Evolutionary conservation across 2,329 filamentous ascomycete species (phyloP), one percentile per base, ranked within the genome.

Genomic region (Alternaria angustiovoidea): DNA sequence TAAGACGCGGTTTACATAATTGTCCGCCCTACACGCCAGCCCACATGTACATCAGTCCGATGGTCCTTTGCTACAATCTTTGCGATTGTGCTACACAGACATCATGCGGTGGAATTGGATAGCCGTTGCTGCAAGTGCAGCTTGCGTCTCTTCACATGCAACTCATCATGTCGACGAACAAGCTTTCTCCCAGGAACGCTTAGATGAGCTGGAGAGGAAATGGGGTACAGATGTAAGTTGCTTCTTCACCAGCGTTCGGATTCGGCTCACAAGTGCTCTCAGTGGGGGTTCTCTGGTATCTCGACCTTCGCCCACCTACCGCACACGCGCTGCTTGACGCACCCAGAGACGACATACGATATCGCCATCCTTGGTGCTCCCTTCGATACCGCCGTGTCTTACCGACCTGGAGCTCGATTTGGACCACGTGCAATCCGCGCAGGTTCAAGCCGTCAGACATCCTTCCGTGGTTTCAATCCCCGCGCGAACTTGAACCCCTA

Each of bases 351-450:
- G 11, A 62, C 68, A 18, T 84, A 79, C 61, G 83, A 85, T 58
- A 83, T 84, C 55, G 82, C 77, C 9, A 81, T 84, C 41, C 73
- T 84, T 4, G 82, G 82, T 3, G 82, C 80, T 4, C 82, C 82
- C 0, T 84, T 84, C 62, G 82, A 84, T 62, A 84, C 82, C 2
- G 79, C 82, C 24, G 82, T 83, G 0, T 79, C 76, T 52, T 84
- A 84, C 51, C 60, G 68, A 14, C 68, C 69, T 70, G 79, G 79
- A 32, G 82, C 82, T 42, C 88, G 94, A 8, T 97, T 97, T 74
- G 94, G 94, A 0, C 94, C 94, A 34, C 88, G 92, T 44, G 92
- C 92, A 42, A 97, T 97, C 72, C 90, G 94, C 57, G 89, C 91
- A 39, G 93, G 92, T 41, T 94, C 92, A 32, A 85, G 89, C 7